Evolutionary conservation across 352 stramenopile species (phyloP).

Genomic region (Pythium sukuiense): DNA sequence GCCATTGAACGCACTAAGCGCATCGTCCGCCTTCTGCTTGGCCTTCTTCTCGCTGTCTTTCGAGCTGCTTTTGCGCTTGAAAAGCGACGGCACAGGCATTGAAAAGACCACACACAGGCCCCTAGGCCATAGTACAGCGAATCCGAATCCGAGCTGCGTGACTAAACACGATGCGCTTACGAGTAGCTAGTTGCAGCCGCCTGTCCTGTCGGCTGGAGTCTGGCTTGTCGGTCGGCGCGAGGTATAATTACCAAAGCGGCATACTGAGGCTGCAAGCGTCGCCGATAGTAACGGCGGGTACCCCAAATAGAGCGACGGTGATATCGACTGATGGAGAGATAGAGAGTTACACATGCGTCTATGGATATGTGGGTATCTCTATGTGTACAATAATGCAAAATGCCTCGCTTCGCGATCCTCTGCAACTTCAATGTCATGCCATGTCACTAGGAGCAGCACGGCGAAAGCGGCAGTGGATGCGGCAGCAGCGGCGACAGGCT

Average conservation of each 20-base stretch:
- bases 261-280: neutral
- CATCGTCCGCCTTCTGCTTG: conserved; percentile 19
- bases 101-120: neutral
- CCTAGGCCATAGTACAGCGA: neutral
- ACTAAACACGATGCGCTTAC: neutral
- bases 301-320: neutral
- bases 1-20: conserved; percentile 32
- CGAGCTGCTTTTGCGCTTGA: conserved; percentile 35
- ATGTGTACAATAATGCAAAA: neutral
- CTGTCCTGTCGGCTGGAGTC: neutral
- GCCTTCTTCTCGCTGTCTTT: conserved; percentile 29
- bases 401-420: neutral
- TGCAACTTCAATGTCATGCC: neutral
- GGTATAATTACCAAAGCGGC: neutral
- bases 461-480: conserved; percentile 16
- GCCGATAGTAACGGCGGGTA: neutral
- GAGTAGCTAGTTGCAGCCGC: neutral
- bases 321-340: neutral
- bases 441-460: conserved; percentile 18
- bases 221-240: neutral
- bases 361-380: conserved; percentile 4
- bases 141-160: neutral
- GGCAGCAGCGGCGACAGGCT: conserved; percentile 1
- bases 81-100: conserved; percentile 36
- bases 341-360: neutral